Evolutionary conservation across 371 early-diverging fungal genomes (phyloP), one percentile per base, ranked within the genome.

Genomic region (Lichtheimia ornata): DNA sequence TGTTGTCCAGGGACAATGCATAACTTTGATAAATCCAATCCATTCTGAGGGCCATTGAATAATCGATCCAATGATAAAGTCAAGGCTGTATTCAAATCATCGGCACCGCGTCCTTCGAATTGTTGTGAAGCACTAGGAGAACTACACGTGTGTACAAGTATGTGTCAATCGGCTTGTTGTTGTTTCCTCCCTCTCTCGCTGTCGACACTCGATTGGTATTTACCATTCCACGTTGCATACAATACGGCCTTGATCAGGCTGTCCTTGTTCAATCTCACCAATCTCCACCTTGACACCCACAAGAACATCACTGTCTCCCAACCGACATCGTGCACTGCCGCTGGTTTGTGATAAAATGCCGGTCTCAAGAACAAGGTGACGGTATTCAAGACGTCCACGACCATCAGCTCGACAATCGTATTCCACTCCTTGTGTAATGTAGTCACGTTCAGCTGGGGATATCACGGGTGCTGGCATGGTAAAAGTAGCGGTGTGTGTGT

Each of bases 271-370:
- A 45, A 91, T 83, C 25, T 83, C 77, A 28, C 88, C 93, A 50
- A 96, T 88, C 63, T 94, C 95, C 3, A 92, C 94, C 69, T 95
- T 96, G 70, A 97, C 85, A 30, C 98, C 96, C 15, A 96, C 96
- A 17, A 97, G 78, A 0, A 97, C 89, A 61, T 95, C 94, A 0
- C 95, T 94, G 20, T 85, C 85, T 2, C 93, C 92, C 35, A 91
- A 69, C 41, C 94, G 88, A 66, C 87, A 78, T 42, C 93, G 87
- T 35, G 92, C 92, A 68, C 90, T 89, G 6, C 97, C 96, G 59
- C 87, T 88, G 24, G 94, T 89, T 71, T 96, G 94, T n/a, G 93
- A 86, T 50, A 95, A 84, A 56, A 94, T 71, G 11, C 93, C 92
- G 0, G 88, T 90, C 66, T 93, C 94, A 43, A 95, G 65, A 4